Evolutionary conservation across 352 stramenopile species (phyloP).

Genomic region (Pythium oligandrum): DNA sequence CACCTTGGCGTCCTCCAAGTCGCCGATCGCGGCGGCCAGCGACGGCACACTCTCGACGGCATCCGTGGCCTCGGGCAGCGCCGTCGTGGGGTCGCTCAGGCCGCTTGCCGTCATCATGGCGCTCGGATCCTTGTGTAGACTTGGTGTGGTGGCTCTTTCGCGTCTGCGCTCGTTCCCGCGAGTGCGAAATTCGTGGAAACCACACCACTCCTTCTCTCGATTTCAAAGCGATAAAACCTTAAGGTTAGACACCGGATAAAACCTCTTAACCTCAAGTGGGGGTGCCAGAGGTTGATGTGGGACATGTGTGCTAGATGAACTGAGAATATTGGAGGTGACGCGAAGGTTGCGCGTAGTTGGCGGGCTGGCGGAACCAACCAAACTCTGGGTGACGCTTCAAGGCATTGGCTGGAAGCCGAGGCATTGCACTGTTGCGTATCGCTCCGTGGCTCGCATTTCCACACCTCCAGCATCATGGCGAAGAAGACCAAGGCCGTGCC

Average conservation of each 20-base stretch:
- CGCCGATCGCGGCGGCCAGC: not conserved
- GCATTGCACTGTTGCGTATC: not conserved
- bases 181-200: conserved; percentile 8
- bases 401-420: conserved; percentile 19
- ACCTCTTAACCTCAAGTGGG: conserved; percentile 1
- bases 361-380: conserved; percentile 19
- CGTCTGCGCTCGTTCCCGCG: conserved; percentile 13
- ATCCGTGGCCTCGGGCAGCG: not conserved
- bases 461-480: conserved; percentile 19
- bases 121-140: conserved; percentile 22
- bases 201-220: conserved; percentile 14
- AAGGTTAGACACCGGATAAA: conserved; percentile 3
- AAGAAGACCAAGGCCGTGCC: conserved; percentile 31
- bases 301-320: conserved; percentile 3
- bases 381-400: conserved; percentile 32
- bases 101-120: too few relatives aligned
- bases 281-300: not conserved
- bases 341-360: conserved; percentile 27
- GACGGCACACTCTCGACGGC: conserved; percentile 1
- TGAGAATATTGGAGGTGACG: conserved; percentile 1
- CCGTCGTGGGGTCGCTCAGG: too few relatives aligned
- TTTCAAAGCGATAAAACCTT: conserved; percentile 7
- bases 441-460: not conserved
- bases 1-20: conserved; percentile 1
- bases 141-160: conserved; percentile 21